phyloP scores from a whole-genome alignment of 1,284 basidiomycete species.

The Moniliophthora roreri region DNA sequence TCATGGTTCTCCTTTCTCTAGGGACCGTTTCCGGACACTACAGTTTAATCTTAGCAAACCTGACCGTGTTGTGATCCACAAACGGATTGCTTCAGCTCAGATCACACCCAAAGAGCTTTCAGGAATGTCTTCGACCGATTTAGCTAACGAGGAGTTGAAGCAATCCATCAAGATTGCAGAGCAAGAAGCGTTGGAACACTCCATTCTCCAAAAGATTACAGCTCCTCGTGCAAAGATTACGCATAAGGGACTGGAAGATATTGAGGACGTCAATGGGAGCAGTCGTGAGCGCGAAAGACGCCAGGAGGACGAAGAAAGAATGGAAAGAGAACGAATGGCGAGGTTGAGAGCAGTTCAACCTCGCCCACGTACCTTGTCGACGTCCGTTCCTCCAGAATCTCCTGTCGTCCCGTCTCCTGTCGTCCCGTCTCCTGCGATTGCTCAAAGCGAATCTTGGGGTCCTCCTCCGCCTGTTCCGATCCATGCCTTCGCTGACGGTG shows the following conservation, averaged over 20 bases:
- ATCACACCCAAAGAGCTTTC: constrained; percentile 72
- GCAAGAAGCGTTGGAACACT: constrained; percentile 77
- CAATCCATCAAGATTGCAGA: constrained; percentile 78
- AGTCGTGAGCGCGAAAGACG: constrained; percentile 55
- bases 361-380: constrained; percentile 43
- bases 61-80: constrained; percentile 73
- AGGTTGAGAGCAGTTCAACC: constrained; percentile 47
- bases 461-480: constrained; percentile 54
- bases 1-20: constrained; percentile 27
- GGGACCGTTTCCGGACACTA: constrained; percentile 83
- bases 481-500: constrained; percentile 27
- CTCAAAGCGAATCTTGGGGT: constrained; percentile 51
- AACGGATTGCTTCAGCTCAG: constrained; percentile 65
- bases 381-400: constrained; percentile 65
- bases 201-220: constrained; percentile 71
- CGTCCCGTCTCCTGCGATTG: constrained; percentile 18
- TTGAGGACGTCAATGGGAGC: constrained; percentile 71
- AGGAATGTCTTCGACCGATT: constrained; percentile 80
- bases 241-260: constrained; percentile 86
- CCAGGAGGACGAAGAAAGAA: constrained; percentile 60
- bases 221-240: constrained; percentile 84
- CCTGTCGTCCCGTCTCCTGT: constrained; percentile 37
- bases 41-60: constrained; percentile 77
- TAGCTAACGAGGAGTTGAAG: constrained; percentile 81
- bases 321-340: constrained; percentile 62